These are phyloP conservation scores for Fusarium sp. DNA, from an alignment of 2,329 filamentous ascomycete genomes.

Conservation along the genomic window DNA sequence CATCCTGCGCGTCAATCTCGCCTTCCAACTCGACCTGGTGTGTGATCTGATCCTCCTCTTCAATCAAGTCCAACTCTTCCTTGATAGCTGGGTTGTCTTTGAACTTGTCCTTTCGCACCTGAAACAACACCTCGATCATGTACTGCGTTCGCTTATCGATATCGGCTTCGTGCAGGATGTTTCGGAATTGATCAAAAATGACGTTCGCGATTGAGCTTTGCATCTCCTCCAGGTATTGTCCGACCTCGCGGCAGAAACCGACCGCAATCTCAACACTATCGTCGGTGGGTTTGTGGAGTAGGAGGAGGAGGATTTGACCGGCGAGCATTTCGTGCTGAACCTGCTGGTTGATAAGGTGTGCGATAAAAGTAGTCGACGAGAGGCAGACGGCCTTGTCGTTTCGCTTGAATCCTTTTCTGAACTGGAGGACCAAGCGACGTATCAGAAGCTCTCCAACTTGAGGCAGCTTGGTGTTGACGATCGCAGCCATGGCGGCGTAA, in stretches of 20 bases:
- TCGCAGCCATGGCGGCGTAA: conserved; percentile 93
- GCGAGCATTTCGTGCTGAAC: conserved; percentile 94
- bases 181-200: conserved; percentile 96
- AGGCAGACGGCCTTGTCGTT: conserved; percentile 98
- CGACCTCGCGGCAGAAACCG: conserved; percentile 90
- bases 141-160: conserved; percentile 99
- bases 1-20: conserved; percentile 85
- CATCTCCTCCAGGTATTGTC: conserved; percentile 96
- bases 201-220: conserved; percentile 86
- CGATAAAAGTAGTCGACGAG: conserved; percentile 92
- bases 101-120: conserved; percentile 95
- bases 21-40: conserved; percentile 87
- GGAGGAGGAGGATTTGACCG: conserved; percentile 90
- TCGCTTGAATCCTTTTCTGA: conserved; percentile 93
- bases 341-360: conserved; percentile 95
- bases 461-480: conserved; percentile 97
- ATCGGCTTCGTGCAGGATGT: conserved; percentile 94
- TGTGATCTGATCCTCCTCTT: conserved; percentile 98
- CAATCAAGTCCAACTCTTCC: conserved; percentile 93
- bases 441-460: conserved; percentile 93
- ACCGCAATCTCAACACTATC: conserved; percentile 99
- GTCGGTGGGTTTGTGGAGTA: conserved; percentile 95
- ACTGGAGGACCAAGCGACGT: conserved; percentile 87
- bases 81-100: conserved; percentile 92
- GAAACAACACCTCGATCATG: conserved; percentile 98